Base-by-base conservation (phyloP, 768 basidiomycete genomes). In the Exidia glandulosa region DNA sequence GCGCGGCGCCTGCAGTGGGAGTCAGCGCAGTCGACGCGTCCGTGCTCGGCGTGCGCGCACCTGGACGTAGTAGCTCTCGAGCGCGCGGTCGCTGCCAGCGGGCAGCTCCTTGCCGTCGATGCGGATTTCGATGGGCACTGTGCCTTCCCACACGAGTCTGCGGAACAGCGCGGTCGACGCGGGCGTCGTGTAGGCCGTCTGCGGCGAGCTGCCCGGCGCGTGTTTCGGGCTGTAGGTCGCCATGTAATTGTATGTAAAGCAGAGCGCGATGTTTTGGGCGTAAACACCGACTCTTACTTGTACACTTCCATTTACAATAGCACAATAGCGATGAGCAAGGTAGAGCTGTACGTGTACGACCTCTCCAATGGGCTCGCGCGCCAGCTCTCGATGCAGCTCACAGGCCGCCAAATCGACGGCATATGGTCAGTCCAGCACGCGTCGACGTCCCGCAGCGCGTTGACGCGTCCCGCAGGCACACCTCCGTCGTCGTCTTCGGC, bases 331-430 rank as follows among this genome's bases (percentile, higher is more conserved):
- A 54, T 54, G 50, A 54, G 29, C 50, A 54, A 54, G 50, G 92
- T 96, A 19, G 76, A 90, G 64, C 79, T 96, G 29, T 93, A 94
- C 68, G 83, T 95, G 1, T 96, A 96, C 71, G 94, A 96, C 67
- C 84, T 95, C 58, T 93, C 86, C 72, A 84, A 86, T 67, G 94
- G 94, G 45, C 77, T 95, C 66, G 94, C 92, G 5, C 78, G 79
- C 58, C 81, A 84, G 62, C 74, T 96, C 34, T 94, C 92, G 5
- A 73, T 78, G 54, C 87, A 88, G 71, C 77, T 96, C 41, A 88
- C 88, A 0, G 94, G 94, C 3, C 81, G 83, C 57, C 91, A 94
- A 71, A 91, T 96, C 58, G 90, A 96, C 63, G 94, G 94, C 0
- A 84, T 98, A 57, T 98, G 94, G 94, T 90, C 59, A 64, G 80